These are phyloP conservation scores for Chloris gayana DNA, from an alignment of 176 grass and related monocot species.

Conservation along the genomic window DNA sequence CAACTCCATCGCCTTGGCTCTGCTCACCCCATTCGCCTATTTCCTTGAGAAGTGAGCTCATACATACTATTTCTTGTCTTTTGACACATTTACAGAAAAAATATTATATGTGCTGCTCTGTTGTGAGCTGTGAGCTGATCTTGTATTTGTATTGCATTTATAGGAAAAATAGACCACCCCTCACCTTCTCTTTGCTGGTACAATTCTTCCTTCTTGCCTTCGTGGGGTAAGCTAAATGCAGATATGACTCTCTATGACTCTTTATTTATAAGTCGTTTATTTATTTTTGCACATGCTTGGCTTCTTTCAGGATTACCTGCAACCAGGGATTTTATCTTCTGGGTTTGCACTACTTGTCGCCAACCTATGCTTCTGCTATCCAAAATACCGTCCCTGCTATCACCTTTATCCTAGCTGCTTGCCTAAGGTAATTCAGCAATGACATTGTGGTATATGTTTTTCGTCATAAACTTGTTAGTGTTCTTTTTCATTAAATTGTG, in stretches of 20 bases:
- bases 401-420: conserved; percentile 64
- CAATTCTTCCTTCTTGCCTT: conserved; percentile 74
- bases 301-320: conserved; percentile 55
- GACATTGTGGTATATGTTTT: neutral
- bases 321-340: conserved; percentile 76
- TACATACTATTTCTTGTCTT: neutral
- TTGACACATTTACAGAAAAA: too few relatives aligned
- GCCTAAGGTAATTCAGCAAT: conserved; percentile 42
- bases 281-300: neutral
- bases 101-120: conserved; percentile 2
- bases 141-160: conserved; percentile 11
- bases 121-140: neutral
- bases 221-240: conserved; percentile 45
- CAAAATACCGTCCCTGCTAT: conserved; percentile 68
- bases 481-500: neutral
- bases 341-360: conserved; percentile 64
- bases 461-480: neutral
- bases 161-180: conserved; percentile 62
- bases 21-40: conserved; percentile 67
- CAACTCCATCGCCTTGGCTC: conserved; percentile 60
- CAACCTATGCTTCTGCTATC: conserved; percentile 83
- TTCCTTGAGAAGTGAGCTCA: conserved; percentile 65
- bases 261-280: neutral
- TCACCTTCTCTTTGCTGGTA: conserved; percentile 61
- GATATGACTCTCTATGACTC: neutral